Evolutionary conservation across 768 basidiomycete species (phyloP).

Genomic region (Mycena sanguinolenta): DNA sequence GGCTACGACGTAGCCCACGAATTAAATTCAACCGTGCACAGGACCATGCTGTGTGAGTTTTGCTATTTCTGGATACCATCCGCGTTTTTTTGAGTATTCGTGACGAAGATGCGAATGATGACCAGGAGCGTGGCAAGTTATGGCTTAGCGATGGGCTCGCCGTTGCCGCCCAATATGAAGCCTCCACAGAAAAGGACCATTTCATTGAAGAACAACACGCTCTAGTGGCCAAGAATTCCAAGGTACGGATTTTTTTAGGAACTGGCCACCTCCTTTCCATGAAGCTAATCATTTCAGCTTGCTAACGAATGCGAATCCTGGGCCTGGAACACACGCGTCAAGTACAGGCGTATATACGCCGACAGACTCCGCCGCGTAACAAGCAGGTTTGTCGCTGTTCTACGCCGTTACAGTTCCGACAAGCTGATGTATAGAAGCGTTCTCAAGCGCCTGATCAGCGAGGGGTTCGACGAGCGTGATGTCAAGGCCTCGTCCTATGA

Average conservation of each 20-base stretch:
- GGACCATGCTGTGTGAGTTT: not conserved
- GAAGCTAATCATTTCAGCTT: not conserved
- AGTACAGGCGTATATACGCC: not conserved
- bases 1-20: not conserved
- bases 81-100: no score
- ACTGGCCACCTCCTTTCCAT: not conserved
- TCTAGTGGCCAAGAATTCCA: not conserved
- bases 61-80: no score
- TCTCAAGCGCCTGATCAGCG: not conserved
- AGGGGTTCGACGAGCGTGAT: constrained; percentile 8
- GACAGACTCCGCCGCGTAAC: not conserved
- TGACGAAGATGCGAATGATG: not conserved
- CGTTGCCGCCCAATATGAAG: not conserved
- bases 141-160: not conserved
- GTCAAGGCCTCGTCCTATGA: not conserved
- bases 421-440: not conserved
- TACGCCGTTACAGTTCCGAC: not conserved
- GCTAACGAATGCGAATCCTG: not conserved
- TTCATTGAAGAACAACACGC: not conserved
- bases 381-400: not conserved
- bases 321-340: not conserved
- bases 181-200: not conserved
- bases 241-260: not conserved
- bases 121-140: not conserved
- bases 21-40: not conserved